Conservation (phyloP, 2,329 filamentous ascomycete genomes). For the Fulvia fulva region DNA sequence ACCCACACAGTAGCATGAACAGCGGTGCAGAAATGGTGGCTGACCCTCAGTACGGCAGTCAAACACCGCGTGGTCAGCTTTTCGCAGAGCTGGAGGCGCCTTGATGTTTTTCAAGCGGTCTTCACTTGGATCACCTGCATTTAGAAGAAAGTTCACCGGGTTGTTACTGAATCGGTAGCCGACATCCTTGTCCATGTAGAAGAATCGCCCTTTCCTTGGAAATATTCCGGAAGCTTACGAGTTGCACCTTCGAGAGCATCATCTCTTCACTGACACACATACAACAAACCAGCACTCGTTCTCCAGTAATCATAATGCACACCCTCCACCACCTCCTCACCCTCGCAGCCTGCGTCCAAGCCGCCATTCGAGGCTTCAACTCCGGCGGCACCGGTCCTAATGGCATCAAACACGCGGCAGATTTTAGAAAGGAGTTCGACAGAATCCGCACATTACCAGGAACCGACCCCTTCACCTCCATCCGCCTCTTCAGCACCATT, state of each 20-base stretch:
- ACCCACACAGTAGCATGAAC: too few species aligned
- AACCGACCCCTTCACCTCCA: constrained; percentile 58
- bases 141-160: not conserved
- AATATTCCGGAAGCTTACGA: not conserved
- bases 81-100: too few species aligned
- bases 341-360: not conserved
- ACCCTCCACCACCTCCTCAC: not conserved
- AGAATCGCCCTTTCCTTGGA: not conserved
- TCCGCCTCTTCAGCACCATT: constrained; percentile 65
- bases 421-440: constrained; percentile 66
- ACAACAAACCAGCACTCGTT: not conserved
- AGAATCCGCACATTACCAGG: constrained; percentile 60
- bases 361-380: constrained; percentile 2
- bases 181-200: not conserved
- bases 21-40: too few species aligned
- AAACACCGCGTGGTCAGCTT: too few species aligned
- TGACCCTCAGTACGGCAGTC: too few species aligned
- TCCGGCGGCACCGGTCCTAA: constrained; percentile 4
- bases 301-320: not conserved
- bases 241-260: not conserved
- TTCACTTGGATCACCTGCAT: too few species aligned
- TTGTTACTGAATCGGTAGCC: not conserved
- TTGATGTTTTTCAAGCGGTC: too few species aligned
- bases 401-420: not conserved
- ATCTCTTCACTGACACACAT: not conserved